Conservation (phyloP, 805 yeast genomes). For the Sugiyamaella marilandica region DNA sequence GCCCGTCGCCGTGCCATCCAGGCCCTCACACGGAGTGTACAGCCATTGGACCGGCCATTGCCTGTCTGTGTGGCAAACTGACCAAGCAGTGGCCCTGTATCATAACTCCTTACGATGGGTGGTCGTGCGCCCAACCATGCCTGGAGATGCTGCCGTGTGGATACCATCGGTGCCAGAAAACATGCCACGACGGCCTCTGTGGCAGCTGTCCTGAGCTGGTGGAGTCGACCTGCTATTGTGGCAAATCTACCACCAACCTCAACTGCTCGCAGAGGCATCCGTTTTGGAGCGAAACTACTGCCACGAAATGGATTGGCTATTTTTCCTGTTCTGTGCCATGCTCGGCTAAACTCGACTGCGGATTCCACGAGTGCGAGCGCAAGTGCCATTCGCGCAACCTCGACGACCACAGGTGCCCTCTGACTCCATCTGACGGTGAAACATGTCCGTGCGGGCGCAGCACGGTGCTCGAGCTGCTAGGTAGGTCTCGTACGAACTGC, state of each 20-base stretch:
- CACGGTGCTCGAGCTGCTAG: slow-evolving; percentile 37
- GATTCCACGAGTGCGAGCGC: slow-evolving; percentile 47
- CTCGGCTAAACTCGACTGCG: slow-evolving; percentile 50
- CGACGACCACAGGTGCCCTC: slow-evolving; percentile 48
- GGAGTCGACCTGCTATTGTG: slow-evolving; percentile 68
- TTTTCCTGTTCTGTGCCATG: slow-evolving; percentile 46
- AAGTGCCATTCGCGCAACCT: slow-evolving; percentile 51
- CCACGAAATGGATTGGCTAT: slow-evolving; percentile 45
- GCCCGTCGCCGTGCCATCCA: slow-evolving; percentile 76
- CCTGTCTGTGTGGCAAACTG: slow-evolving; percentile 70
- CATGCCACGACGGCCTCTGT: slow-evolving; percentile 80
- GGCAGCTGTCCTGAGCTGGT: slow-evolving; percentile 59
- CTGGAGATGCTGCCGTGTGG: slow-evolving; percentile 64
- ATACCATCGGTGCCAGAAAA: slow-evolving; percentile 55
- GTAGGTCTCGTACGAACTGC: slow-evolving; percentile 50
- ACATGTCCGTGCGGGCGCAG: slow-evolving; percentile 81
- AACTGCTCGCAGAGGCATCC: slow-evolving; percentile 19
- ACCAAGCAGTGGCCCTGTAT: slow-evolving; percentile 66
- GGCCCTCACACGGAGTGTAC: slow-evolving; percentile 83
- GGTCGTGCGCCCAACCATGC: slow-evolving; percentile 65
- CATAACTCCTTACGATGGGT: slow-evolving; percentile 65
- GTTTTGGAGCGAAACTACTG: slow-evolving; percentile 15
- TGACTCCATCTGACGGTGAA: slow-evolving; percentile 53
- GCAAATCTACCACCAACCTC: slow-evolving; percentile 37
- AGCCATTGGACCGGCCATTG: slow-evolving; percentile 66